A percentile compares a stretch with the other conserved stretches of the same genome.
phyloP scores from a whole-genome alignment of 306 rosid genomes.

The Hippophae rhamnoides region DNA sequence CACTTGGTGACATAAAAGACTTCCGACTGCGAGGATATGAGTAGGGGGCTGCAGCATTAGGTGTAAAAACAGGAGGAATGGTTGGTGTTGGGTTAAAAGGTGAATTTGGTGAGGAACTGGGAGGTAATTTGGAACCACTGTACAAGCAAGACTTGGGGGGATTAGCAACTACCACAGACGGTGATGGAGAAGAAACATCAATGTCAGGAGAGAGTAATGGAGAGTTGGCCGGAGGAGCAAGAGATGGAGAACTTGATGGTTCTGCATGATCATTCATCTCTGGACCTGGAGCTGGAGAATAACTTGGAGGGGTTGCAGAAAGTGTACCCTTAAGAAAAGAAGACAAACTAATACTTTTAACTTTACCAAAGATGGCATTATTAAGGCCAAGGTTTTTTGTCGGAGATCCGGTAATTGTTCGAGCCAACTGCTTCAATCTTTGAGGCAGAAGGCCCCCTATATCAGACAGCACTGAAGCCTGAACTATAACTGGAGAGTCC shows the following conservation, averaged over 20 bases:
- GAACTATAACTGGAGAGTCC: slow-evolving; percentile 45
- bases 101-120: slow-evolving; percentile 33
- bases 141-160: slow-evolving; percentile 47
- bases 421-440: slow-evolving; percentile 70
- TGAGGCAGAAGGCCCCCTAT: slow-evolving; percentile 45
- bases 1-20: slow-evolving; percentile 28
- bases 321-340: slow-evolving; percentile 42
- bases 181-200: slow-evolving; percentile 39
- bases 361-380: slow-evolving; percentile 64
- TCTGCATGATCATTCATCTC: slow-evolving; percentile 20
- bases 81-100: slow-evolving; percentile 29
- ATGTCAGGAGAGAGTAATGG: slow-evolving; percentile 30
- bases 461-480: slow-evolving; percentile 52
- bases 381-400: slow-evolving; percentile 70
- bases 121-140: slow-evolving; percentile 19
- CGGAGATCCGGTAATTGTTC: slow-evolving; percentile 38
- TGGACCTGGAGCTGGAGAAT: slow-evolving; percentile 73
- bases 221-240: slow-evolving; percentile 26
- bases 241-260: slow-evolving; percentile 32
- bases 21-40: slow-evolving; percentile 27
- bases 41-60: slow-evolving; percentile 33
- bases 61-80: slow-evolving; percentile 27
- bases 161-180: slow-evolving; percentile 28
- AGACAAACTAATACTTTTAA: slow-evolving; percentile 60
- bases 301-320: slow-evolving; percentile 38